These are phyloP conservation scores for Peronospora destructor DNA, from an alignment of 352 stramenopile genomes.

Conservation along the genomic window DNA sequence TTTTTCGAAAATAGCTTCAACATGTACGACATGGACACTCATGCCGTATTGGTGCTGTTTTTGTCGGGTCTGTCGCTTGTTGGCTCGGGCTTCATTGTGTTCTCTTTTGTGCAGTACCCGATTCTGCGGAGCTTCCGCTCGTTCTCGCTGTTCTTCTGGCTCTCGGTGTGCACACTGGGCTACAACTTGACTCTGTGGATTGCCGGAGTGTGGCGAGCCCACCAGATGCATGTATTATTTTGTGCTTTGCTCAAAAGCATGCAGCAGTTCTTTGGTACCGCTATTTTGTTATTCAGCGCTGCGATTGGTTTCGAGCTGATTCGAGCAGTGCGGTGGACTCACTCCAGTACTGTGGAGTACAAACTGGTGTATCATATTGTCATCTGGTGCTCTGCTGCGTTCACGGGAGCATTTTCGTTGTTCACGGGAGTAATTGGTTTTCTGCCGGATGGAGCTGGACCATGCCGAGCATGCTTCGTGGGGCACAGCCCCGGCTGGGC, in stretches of 20 bases:
- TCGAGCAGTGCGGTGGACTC: constrained; percentile 45
- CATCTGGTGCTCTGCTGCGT: constrained; percentile 41
- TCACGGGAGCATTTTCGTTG: constrained; percentile 41
- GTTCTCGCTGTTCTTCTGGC: constrained; percentile 59
- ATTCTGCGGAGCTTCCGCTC: constrained; percentile 41
- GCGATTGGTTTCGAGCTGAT: constrained; percentile 59
- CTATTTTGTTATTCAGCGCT: constrained; percentile 50
- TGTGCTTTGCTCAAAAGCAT: constrained; percentile 46
- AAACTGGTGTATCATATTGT: constrained; percentile 50
- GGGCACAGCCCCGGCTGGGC: constrained; percentile 49
- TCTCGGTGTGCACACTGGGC: constrained; percentile 48
- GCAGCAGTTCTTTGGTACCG: constrained; percentile 64
- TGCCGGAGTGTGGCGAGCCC: constrained; percentile 34
- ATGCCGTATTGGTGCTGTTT: constrained; percentile 69
- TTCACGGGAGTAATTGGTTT: constrained; percentile 62
- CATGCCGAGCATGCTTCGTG: constrained; percentile 45
- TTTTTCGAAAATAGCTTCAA: constrained; percentile 63
- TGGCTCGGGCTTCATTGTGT: constrained; percentile 55
- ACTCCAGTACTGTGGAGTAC: constrained; percentile 48
- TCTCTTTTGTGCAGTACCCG: constrained; percentile 61
- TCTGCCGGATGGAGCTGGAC: constrained; percentile 50
- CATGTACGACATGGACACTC: constrained; percentile 66
- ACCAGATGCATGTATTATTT: constrained; percentile 35
- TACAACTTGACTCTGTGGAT: constrained; percentile 64
- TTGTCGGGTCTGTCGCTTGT: constrained; percentile 62